These are phyloP conservation scores for Erodium maritimum DNA, from an alignment of 345 rosid species.

Conservation along the genomic window DNA sequence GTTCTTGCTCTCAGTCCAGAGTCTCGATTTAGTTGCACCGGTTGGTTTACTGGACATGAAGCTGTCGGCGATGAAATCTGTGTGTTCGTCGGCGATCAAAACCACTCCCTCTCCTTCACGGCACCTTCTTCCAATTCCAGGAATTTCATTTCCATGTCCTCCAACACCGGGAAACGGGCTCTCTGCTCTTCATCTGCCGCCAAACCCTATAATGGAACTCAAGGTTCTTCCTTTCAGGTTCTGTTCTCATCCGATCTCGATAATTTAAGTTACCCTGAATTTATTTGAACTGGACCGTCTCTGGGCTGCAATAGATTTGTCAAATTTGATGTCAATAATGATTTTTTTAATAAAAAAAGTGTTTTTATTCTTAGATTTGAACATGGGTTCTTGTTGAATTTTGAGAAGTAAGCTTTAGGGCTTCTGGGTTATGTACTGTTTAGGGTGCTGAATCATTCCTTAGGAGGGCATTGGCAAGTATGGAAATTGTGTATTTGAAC, in stretches of 20 bases:
- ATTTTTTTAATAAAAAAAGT: no score
- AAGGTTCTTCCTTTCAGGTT: slow-evolving; percentile 24
- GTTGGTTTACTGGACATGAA: no score
- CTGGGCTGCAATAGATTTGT: neutral
- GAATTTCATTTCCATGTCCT: neutral
- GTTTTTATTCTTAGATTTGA: no score
- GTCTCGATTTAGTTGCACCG: no score
- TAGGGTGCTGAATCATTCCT: slow-evolving; percentile 56
- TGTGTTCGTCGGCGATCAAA: no score
- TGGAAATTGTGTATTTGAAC: slow-evolving; percentile 59
- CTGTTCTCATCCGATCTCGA: neutral
- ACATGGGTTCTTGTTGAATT: no score
- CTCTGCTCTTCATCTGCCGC: slow-evolving; percentile 15
- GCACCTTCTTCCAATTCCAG: neutral
- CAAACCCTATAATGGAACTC: slow-evolving; percentile 12
- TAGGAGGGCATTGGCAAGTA: slow-evolving; percentile 51
- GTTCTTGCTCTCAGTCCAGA: no score
- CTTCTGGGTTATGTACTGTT: neutral
- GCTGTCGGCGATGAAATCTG: no score
- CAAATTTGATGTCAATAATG: no score
- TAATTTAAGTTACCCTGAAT: neutral
- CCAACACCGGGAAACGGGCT: neutral
- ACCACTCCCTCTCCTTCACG: no score
- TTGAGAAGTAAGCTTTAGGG: no score
- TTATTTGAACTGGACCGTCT: neutral